Conservation (phyloP, 2,329 filamentous ascomycete species). For the Fusarium coicis region DNA sequence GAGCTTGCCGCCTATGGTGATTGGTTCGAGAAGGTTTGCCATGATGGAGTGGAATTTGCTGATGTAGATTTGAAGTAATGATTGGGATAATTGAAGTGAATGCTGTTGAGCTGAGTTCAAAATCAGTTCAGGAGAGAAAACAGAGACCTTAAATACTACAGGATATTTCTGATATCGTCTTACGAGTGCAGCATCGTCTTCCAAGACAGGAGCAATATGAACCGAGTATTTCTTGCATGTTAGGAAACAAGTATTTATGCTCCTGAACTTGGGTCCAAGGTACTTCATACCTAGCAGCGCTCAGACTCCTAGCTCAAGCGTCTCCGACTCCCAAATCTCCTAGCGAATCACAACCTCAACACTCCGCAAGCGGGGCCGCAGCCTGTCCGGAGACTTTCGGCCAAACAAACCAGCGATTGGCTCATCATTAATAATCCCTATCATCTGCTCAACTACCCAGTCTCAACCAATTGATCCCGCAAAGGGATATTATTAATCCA, state of each 20-base stretch:
- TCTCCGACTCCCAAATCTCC: fast-evolving
- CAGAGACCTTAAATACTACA: not conserved
- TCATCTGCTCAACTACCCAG: not conserved
- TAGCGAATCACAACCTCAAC: not conserved
- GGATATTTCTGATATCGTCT: fast-evolving
- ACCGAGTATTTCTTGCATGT: fast-evolving
- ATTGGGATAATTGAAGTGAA: not conserved
- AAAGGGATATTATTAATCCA: not conserved
- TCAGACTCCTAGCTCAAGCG: not conserved
- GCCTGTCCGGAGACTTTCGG: not conserved
- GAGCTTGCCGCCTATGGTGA: not conserved
- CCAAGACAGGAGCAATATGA: fast-evolving
- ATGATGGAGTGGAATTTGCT: not conserved
- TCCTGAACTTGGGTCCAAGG: fast-evolving
- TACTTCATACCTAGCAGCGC: not conserved
- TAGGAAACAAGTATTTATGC: fast-evolving
- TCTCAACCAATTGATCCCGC: not conserved
- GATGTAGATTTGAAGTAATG: not conserved
- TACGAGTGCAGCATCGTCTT: not conserved
- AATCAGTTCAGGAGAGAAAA: not conserved
- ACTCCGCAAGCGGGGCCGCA: not conserved
- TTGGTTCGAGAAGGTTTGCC: constrained; percentile 10
- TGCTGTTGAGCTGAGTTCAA: too few species aligned
- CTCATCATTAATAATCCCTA: not conserved
- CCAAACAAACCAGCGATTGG: not conserved